These are phyloP conservation scores for Neurospora sp. DNA, from an alignment of 495 filamentous ascomycete species.

Conservation along the genomic window DNA sequence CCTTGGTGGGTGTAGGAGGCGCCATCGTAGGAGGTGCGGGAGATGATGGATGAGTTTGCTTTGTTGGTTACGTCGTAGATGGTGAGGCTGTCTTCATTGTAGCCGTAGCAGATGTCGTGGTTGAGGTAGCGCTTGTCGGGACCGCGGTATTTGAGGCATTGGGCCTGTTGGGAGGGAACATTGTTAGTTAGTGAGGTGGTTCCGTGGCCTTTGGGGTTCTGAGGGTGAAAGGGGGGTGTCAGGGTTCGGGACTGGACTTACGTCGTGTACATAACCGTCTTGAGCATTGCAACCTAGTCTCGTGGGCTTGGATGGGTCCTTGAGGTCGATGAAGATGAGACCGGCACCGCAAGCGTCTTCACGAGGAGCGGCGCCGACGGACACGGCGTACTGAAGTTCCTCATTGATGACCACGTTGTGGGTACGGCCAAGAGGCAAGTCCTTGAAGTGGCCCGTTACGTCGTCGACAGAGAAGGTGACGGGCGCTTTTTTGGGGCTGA, in stretches of 20 bases:
- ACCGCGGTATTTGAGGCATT: slow-evolving; percentile 49
- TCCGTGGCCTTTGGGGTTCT: neutral
- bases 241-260: neutral
- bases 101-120: slow-evolving; percentile 51
- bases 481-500: slow-evolving; percentile 4
- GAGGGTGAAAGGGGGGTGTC: neutral
- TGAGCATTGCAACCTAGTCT: slow-evolving; percentile 40
- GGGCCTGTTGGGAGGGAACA: slow-evolving; percentile 19
- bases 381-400: slow-evolving; percentile 40
- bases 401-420: slow-evolving; percentile 46
- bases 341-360: slow-evolving; percentile 36
- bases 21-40: slow-evolving; percentile 46
- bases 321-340: slow-evolving; percentile 46
- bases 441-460: slow-evolving; percentile 29
- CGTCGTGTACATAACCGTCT: slow-evolving; percentile 51
- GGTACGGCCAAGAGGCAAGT: slow-evolving; percentile 36
- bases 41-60: slow-evolving; percentile 37
- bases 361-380: slow-evolving; percentile 39
- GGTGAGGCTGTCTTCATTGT: slow-evolving; percentile 41
- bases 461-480: slow-evolving; percentile 22
- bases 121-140: slow-evolving; percentile 43
- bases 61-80: slow-evolving; percentile 52
- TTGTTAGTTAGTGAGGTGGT: neutral
- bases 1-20: slow-evolving; percentile 53
- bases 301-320: slow-evolving; percentile 37